A percentile compares a stretch with the other conserved stretches of the same genome.
phyloP scores from a whole-genome alignment of 257 asterid species.

The Echium plantagineum region DNA sequence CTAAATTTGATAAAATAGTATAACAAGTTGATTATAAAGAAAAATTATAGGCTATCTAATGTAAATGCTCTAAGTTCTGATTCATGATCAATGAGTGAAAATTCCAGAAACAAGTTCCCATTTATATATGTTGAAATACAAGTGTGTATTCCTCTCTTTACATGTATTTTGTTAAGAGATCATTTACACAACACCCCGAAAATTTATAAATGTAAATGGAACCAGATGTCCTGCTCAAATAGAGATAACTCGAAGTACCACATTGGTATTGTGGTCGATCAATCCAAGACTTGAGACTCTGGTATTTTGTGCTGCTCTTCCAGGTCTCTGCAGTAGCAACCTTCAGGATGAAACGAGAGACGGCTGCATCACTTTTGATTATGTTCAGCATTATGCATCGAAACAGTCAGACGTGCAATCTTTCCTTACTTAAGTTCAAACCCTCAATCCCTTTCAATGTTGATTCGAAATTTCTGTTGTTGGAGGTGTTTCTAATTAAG shows the following conservation, averaged over 20 bases:
- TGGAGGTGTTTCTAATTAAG: constrained; percentile 34
- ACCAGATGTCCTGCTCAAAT: neutral
- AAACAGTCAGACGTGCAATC: constrained; percentile 33
- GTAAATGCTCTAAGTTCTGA: too few relatives aligned
- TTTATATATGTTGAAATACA: neutral
- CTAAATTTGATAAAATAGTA: too few relatives aligned
- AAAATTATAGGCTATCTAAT: too few relatives aligned
- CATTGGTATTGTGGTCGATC: neutral
- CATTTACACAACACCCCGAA: neutral
- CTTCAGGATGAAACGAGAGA: neutral
- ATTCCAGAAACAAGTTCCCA: neutral
- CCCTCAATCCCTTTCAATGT: constrained; percentile 69
- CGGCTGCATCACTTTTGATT: constrained; percentile 1
- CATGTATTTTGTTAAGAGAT: neutral
- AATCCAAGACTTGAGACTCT: neutral
- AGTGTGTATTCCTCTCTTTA: neutral
- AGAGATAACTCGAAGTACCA: neutral
- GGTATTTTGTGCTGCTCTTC: neutral
- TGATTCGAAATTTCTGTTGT: constrained; percentile 44
- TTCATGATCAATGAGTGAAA: neutral
- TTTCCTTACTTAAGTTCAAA: constrained; percentile 56
- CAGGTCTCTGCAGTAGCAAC: constrained; percentile 2
- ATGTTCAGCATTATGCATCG: constrained; percentile 7
- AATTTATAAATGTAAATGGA: too few relatives aligned
- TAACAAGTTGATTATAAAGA: too few relatives aligned